Base-by-base conservation (phyloP, 208 protist species). In the Trypanosoma conorhini region DNA sequence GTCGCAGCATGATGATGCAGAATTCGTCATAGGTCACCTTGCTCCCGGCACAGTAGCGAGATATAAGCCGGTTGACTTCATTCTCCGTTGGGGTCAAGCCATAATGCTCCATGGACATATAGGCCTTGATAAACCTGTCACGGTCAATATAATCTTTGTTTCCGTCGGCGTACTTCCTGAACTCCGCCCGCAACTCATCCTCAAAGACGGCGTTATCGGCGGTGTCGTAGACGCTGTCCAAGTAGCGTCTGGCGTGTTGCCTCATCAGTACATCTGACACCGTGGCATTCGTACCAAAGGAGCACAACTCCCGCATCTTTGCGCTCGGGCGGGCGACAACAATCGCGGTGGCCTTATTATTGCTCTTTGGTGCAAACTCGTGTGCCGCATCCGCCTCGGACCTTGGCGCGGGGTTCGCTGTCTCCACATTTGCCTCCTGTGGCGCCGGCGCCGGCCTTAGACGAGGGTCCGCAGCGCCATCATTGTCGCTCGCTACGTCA, bases 1-100 rank as follows among this genome's bases (percentile, higher is more conserved):
- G 87, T 57, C 88, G 85, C n/a, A 95, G 80, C 90, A 95, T 93
- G 22, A 95, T 77, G 31, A 93, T 70, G 56, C 86, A 95, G 67
- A 95, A 95, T 72, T 93, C 86, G 42, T 95, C 68, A 59, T 89
- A 95, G 48, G 62, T 82, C n/a, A 95, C 72, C 56, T 81, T 82
- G 17, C 91, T 62, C 7, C 72, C 62, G 19, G 70, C 61, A 28
- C 72, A 71, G 67, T 95, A 93, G 13, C 74, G 76, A 21, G 62
- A 68, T 58, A 95, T 87, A 31, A 78, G 77, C 42, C 66, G 64
- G 42, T 93, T 76, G 4, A 91, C 77, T 55, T 93, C 81, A 24
- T 26, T 62, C 46, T 80, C 62, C 15, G 83, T 79, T 26, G 81
- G 87, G 31, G 77, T 75, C 19, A 95, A 64, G 24, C 90, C 90